Base-by-base conservation (phyloP, 345 rosid species). In the Linum lewisii region DNA sequence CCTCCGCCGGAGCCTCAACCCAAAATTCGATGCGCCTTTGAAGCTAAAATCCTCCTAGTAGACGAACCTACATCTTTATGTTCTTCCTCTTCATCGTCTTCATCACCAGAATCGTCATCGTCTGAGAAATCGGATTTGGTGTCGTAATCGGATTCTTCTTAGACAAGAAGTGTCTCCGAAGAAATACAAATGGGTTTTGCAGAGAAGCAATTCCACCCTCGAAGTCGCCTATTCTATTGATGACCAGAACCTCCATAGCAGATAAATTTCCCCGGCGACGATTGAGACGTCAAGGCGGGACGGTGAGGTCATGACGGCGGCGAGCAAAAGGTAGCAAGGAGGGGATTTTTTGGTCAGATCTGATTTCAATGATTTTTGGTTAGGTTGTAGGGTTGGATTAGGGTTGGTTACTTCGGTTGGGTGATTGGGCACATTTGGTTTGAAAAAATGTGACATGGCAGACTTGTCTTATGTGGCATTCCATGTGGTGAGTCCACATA, bases 191-290 rank as follows among this genome's bases (percentile, higher is more conserved):
- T 20, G 24, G 76, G 56, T 66, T 66, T 58, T 68, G 73, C 9
- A 67, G 44, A 22, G 85, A 58, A 62, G 51, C 68, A 38, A 82
- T 58, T 26, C 77, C 80, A 20, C 76, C 60, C 54, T 90, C 85
- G 45, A 87, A 78, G 54, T 87, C 85, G 61, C 71, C 69, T 56
- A 90, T 75, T 58, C 87, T 73, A 57, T 80, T 74, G 34, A 83
- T 70, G 7, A 87, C 80, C 1, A 88, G 83, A 16, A 87, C 76
- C 59, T 87, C 90, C 95, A 90, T 86, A 18, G 38, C 38, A 42
- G 47, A 42, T 14, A 16, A 42, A 16, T 11, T 6, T n/a, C n/a
- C n/a, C n/a, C n/a, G n/a, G n/a, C n/a, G n/a, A n/a, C n/a, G n/a
- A n/a, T n/a, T n/a, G n/a, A n/a, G n/a, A n/a, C n/a, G n/a, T n/a